Percentiles rank a stretch among this genome's conserved stretches.
These are phyloP conservation scores for Cyberlindnera misumaiensis DNA, from an alignment of 805 yeast genomes.

Conservation along the genomic window DNA sequence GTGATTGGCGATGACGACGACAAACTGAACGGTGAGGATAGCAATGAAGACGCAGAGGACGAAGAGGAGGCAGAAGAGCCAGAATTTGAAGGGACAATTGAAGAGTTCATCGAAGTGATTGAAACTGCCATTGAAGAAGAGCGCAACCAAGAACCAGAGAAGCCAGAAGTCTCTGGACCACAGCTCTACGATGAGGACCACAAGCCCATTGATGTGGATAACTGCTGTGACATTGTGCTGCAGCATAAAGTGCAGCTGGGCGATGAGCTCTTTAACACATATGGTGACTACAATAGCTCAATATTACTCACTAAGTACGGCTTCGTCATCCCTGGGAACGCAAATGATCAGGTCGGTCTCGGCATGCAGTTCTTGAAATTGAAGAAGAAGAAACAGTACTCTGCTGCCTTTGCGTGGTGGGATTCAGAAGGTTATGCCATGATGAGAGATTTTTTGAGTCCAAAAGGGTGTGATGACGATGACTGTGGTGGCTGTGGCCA, in stretches of 20 bases:
- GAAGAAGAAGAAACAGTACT: conserved; percentile 27
- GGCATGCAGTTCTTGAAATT: conserved; percentile 40
- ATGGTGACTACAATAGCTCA: conserved; percentile 68
- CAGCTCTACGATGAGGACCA: conserved; percentile 16
- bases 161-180: conserved; percentile 10
- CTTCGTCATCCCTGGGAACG: conserved; percentile 50
- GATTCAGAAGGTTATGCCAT: conserved; percentile 37
- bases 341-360: conserved; percentile 51
- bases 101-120: conserved; percentile 24
- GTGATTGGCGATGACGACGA: conserved; percentile 2
- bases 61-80: conserved; percentile 13
- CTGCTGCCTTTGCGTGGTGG: conserved; percentile 42
- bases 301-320: conserved; percentile 73
- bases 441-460: conserved; percentile 10
- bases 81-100: conserved; percentile 22
- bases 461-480: conserved; percentile 14
- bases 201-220: conserved; percentile 36
- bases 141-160: conserved; percentile 5
- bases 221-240: conserved; percentile 67
- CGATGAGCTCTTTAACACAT: conserved; percentile 72
- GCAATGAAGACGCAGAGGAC: conserved; percentile 7
- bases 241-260: conserved; percentile 36
- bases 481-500: conserved; percentile 14
- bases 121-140: conserved; percentile 20
- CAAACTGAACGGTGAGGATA: conserved; percentile 12